These are phyloP conservation scores for Dendrobium huoshanense DNA, from an alignment of 106 monocot genomes.

Conservation along the genomic window DNA sequence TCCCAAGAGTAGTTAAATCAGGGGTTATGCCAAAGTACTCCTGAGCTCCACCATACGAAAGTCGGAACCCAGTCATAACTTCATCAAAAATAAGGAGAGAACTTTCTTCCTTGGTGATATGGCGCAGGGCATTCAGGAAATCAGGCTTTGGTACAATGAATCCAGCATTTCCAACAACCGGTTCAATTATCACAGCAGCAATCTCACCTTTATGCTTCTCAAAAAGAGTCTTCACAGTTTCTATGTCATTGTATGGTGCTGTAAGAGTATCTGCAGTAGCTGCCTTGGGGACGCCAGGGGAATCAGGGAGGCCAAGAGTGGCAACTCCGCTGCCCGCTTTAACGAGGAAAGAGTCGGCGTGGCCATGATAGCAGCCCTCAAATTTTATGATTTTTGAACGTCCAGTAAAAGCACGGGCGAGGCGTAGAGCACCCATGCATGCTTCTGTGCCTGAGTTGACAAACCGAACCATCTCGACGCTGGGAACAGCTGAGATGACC, in stretches of 20 bases:
- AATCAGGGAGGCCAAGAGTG: conserved; percentile 91
- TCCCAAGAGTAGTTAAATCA: conserved; percentile 82
- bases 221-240: conserved; percentile 49
- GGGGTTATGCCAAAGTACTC: conserved; percentile 74
- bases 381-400: conserved; percentile 77
- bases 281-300: conserved; percentile 80
- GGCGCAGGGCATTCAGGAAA: conserved; percentile 52
- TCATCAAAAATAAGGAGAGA: conserved; percentile 88
- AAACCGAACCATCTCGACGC: conserved; percentile 93
- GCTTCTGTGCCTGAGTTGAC: conserved; percentile 96
- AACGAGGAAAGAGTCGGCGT: conserved; percentile 82
- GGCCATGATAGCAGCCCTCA: conserved; percentile 93
- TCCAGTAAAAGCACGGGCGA: conserved; percentile 80
- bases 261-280: conserved; percentile 73
- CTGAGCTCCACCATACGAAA: conserved; percentile 90
- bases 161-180: conserved; percentile 90
- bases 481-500: conserved; percentile 86
- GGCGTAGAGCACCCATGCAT: conserved; percentile 91
- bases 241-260: conserved; percentile 70
- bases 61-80: conserved; percentile 94
- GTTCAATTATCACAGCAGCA: conserved; percentile 86
- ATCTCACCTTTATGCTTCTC: conserved; percentile 61
- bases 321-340: conserved; percentile 94
- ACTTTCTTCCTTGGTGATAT: conserved; percentile 53
- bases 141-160: conserved; percentile 64